Evolutionary conservation across 2,329 filamentous ascomycete genomes (phyloP).

Genomic region (Elsinoe batatas): DNA sequence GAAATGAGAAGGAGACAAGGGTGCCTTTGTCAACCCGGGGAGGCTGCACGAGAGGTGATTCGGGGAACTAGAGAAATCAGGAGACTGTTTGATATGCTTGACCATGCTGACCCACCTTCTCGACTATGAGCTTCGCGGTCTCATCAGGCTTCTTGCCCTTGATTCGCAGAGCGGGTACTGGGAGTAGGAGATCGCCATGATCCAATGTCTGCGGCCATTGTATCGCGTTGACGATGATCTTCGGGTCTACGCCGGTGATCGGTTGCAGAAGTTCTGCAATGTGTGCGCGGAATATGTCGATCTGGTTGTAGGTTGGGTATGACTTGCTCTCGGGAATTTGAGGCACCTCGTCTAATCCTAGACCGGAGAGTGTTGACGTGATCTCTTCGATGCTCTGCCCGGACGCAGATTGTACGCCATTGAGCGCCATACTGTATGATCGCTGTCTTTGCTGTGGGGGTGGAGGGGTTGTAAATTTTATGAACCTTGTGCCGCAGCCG

Average conservation of each 20-base stretch:
- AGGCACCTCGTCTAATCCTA: conserved; percentile 32
- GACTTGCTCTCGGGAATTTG: conserved; percentile 31
- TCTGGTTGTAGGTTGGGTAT: conserved; percentile 60
- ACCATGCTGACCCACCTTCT: conserved; percentile 28
- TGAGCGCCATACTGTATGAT: not conserved
- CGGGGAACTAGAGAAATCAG: conserved; percentile 51
- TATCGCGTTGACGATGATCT: conserved; percentile 63
- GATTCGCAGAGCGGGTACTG: conserved; percentile 68
- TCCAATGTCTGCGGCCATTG: conserved; percentile 72
- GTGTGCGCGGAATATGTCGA: conserved; percentile 71
- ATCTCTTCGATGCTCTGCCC: conserved; percentile 25
- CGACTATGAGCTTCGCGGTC: conserved; percentile 45
- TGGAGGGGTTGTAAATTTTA: not conserved
- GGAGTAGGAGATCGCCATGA: conserved; percentile 71
- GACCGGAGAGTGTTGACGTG: conserved; percentile 26
- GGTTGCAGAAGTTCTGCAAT: conserved; percentile 58
- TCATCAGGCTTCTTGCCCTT: conserved; percentile 54
- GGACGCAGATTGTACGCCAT: not conserved
- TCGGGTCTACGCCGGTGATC: conserved; percentile 59
- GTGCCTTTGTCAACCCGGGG: conserved; percentile 52
- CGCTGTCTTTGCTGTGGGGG: not conserved
- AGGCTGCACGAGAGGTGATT: conserved; percentile 62
- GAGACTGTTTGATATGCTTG: not conserved
- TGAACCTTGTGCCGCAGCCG: not conserved
- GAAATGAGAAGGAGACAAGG: conserved; percentile 74